Conservation (phyloP, 2,329 filamentous ascomycete genomes). For the Penicillium occitanis region DNA sequence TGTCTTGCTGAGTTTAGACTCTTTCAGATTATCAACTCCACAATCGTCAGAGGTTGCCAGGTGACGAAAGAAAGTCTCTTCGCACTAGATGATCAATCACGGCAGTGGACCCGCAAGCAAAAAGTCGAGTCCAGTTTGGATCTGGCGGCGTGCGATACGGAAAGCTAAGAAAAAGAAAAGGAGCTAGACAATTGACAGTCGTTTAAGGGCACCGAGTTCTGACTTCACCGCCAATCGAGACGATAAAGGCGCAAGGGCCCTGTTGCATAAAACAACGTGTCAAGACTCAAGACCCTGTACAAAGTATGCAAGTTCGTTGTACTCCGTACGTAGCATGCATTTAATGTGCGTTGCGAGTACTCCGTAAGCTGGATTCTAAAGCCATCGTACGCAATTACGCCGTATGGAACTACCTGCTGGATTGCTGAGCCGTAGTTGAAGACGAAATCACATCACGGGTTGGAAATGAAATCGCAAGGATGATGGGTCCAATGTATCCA, state of each 20-base stretch:
- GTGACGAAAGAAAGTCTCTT: not conserved
- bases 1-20: not conserved
- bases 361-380: not conserved
- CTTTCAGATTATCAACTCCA: not conserved
- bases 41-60: not conserved
- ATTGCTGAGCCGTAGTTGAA: not conserved
- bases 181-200: not conserved
- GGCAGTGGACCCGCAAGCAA: not conserved
- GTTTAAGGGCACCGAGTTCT: not conserved
- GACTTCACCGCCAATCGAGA: conserved; percentile 16
- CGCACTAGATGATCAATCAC: not conserved
- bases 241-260: conserved; percentile 11
- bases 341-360: not conserved
- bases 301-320: not conserved
- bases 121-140: not conserved
- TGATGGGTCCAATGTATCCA: not conserved
- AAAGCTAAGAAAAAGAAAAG: not conserved
- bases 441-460: not conserved
- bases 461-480: not conserved
- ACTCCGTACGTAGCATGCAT: not conserved
- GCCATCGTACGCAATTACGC: not conserved
- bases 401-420: not conserved
- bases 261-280: conserved; percentile 9
- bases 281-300: not conserved
- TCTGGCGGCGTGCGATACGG: not conserved